Evolutionary conservation across 2,329 filamentous ascomycete genomes (phyloP).

Genomic region (Graphiopsis chlorocephala): DNA sequence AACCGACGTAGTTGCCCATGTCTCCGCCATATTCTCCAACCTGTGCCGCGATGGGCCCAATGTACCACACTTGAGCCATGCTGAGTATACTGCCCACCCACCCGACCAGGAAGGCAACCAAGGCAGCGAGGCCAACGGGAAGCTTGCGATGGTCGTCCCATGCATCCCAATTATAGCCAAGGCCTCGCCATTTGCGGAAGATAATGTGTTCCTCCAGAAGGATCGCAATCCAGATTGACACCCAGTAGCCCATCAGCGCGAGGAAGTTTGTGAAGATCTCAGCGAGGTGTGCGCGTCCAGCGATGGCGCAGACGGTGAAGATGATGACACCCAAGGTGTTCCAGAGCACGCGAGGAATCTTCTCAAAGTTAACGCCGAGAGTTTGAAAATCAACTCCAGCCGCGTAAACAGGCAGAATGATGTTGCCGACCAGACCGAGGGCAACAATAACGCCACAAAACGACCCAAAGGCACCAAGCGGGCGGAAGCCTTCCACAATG

Average conservation of each 20-base stretch:
- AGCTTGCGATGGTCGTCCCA: constrained; percentile 61
- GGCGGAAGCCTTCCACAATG: constrained; percentile 60
- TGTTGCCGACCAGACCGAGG: constrained; percentile 64
- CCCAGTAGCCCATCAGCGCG: constrained; percentile 69
- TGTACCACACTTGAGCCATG: constrained; percentile 70
- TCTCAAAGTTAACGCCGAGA: constrained; percentile 57
- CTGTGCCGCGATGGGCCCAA: constrained; percentile 58
- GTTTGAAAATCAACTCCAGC: constrained; percentile 67
- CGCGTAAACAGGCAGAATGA: constrained; percentile 63
- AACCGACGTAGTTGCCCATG: constrained; percentile 61
- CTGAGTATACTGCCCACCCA: constrained; percentile 64
- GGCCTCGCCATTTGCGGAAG: constrained; percentile 51
- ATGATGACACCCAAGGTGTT: constrained; percentile 61
- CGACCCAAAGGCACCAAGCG: constrained; percentile 61
- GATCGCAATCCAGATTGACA: constrained; percentile 63
- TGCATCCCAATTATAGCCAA: constrained; percentile 57
- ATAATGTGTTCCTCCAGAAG: constrained; percentile 61
- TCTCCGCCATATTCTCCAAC: constrained; percentile 59
- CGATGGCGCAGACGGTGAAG: constrained; percentile 63
- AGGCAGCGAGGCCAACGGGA: constrained; percentile 61
- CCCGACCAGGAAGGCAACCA: constrained; percentile 60
- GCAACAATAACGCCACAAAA: constrained; percentile 66
- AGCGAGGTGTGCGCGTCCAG: constrained; percentile 58
- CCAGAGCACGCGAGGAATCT: constrained; percentile 63
- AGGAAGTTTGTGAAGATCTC: constrained; percentile 68